Evolutionary conservation across 2,329 filamentous ascomycete species (phyloP).

Genomic region (Dactylellina haptotyla): DNA sequence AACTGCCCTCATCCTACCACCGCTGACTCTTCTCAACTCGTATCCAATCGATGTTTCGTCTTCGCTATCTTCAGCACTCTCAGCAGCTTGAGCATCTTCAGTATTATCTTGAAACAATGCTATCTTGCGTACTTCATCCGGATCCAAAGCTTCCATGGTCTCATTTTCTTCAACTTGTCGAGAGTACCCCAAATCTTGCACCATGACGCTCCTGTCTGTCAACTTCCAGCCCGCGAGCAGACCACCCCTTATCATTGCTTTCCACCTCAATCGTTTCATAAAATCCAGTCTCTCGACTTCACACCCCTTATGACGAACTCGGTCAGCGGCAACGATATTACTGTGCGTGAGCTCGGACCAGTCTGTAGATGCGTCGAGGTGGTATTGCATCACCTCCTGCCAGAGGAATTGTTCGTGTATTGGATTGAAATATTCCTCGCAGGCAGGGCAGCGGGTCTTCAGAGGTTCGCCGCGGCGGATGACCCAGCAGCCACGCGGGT

Average conservation of each 20-base stretch:
- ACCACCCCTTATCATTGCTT: slow-evolving; percentile 14
- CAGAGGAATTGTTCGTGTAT: slow-evolving; percentile 26
- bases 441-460: slow-evolving; percentile 14
- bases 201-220: slow-evolving; percentile 11
- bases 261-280: slow-evolving; percentile 14
- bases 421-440: slow-evolving; percentile 32
- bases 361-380: slow-evolving; percentile 10
- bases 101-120: not conserved
- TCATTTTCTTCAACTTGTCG: slow-evolving; percentile 15
- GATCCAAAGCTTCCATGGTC: slow-evolving; percentile 11
- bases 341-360: slow-evolving; percentile 28
- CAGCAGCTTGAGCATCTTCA: not conserved
- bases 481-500: slow-evolving; percentile 49
- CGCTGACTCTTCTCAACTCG: slow-evolving; percentile 5
- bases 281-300: slow-evolving; percentile 33
- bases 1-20: not conserved
- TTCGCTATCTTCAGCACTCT: not conserved
- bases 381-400: slow-evolving; percentile 31
- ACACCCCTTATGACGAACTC: slow-evolving; percentile 23
- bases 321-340: slow-evolving; percentile 29
- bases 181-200: not conserved
- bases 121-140: not conserved
- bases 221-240: slow-evolving; percentile 27
- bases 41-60: slow-evolving; percentile 16
- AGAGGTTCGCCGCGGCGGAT: slow-evolving; percentile 39